A percentile compares a stretch with the other conserved stretches of the same genome.
Evolutionary conservation across 2,329 filamentous ascomycete genomes (phyloP).

Genomic region (Fusarium praegraminearum): DNA sequence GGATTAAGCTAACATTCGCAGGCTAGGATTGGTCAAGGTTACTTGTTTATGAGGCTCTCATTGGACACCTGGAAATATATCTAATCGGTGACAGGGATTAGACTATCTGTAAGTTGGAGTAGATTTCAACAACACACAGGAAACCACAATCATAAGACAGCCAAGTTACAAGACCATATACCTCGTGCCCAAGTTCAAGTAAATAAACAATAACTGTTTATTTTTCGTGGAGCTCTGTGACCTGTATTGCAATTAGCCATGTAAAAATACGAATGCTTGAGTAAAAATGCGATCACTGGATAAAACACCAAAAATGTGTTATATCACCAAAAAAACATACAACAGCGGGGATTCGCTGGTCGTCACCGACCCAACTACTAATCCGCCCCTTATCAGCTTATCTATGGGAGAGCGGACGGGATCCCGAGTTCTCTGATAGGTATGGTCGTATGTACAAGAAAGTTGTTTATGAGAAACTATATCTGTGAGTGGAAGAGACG

Average conservation of each 20-base stretch:
- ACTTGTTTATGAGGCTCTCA: neutral
- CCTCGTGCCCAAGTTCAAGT: neutral
- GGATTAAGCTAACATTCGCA: neutral
- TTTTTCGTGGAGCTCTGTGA: neutral
- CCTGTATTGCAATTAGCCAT: neutral
- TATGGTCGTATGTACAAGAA: neutral
- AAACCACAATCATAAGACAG: neutral
- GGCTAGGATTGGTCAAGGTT: neutral
- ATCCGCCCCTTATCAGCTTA: neutral
- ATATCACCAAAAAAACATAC: neutral
- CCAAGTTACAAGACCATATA: neutral
- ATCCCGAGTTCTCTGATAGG: neutral
- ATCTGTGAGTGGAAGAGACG: fast-evolving
- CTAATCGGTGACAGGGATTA: neutral
- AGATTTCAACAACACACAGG: neutral
- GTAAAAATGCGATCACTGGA: neutral
- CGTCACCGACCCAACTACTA: neutral
- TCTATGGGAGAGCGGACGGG: neutral
- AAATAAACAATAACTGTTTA: neutral
- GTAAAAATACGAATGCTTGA: neutral
- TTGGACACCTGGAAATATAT: neutral
- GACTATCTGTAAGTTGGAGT: neutral
- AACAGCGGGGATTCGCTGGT: neutral
- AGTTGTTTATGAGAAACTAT: fast-evolving
- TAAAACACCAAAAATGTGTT: neutral